Evolutionary conservation across 75 land plant genomes (phyloP).

Genomic region (Sequoiadendron giganteum): DNA sequence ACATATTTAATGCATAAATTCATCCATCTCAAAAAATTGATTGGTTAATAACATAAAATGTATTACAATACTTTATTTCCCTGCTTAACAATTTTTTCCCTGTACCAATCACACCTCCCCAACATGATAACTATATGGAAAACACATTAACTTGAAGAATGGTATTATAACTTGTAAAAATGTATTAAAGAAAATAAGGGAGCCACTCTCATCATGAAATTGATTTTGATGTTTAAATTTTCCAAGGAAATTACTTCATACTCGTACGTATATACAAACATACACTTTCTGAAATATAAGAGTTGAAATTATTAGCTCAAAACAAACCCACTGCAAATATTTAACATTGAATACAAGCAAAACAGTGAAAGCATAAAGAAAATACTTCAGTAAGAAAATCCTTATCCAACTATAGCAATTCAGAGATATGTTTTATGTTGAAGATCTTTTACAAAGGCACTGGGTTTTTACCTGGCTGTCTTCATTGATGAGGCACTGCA

Average conservation of each 20-base stretch:
- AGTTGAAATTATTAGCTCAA: neutral
- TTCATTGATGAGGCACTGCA: constrained; percentile 55
- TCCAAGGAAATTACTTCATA: neutral
- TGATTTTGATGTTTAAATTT: neutral
- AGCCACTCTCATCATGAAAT: neutral
- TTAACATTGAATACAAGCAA: neutral
- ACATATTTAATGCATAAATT: neutral
- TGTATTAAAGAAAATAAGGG: neutral
- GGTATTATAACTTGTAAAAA: neutral
- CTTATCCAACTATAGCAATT: neutral
- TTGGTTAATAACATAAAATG: too few species aligned
- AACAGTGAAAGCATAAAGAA: neutral
- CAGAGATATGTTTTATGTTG: neutral
- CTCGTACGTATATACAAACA: neutral
- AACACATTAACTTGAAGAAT: neutral
- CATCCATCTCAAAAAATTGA: too few species aligned
- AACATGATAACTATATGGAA: neutral
- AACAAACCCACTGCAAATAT: neutral
- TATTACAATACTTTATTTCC: too few species aligned
- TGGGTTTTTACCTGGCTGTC: constrained; percentile 38
- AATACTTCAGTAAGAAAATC: neutral
- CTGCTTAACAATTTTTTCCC: neutral
- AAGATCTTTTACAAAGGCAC: neutral
- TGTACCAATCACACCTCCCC: too few species aligned
- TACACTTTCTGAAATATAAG: neutral